Evolutionary conservation across 2,329 filamentous ascomycete species (phyloP).

Genomic region (Cladophialophora carrionii): DNA sequence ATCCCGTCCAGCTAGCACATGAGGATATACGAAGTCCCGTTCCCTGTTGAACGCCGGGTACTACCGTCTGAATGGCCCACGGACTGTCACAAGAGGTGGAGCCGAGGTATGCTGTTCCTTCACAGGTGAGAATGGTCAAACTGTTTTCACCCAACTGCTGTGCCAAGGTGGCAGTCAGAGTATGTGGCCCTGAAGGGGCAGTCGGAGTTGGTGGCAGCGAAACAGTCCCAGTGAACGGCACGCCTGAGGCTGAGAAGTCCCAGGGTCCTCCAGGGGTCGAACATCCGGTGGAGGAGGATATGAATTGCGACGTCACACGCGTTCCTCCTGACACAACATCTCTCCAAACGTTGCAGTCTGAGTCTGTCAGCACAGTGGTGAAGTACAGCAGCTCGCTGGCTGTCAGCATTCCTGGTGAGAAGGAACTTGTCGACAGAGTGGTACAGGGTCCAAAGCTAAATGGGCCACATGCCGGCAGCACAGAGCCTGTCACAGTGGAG

Average conservation of each 20-base stretch:
- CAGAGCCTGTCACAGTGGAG: not conserved
- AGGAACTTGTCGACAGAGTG: not conserved
- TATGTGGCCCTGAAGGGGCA: not conserved
- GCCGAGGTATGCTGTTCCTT: not conserved
- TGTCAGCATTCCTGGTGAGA: too few species aligned
- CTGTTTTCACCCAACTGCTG: not conserved
- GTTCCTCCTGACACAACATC: too few species aligned
- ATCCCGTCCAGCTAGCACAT: not conserved
- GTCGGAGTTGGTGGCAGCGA: not conserved
- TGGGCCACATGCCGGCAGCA: slow-evolving; percentile 1
- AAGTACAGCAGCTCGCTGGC: too few species aligned
- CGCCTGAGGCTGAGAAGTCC: too few species aligned
- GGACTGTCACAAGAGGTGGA: not conserved
- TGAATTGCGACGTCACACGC: too few species aligned
- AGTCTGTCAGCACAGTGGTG: too few species aligned
- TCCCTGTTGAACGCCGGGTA: not conserved
- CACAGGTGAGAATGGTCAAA: not conserved
- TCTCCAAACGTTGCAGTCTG: too few species aligned
- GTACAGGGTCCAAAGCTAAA: not conserved
- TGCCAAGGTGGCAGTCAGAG: not conserved
- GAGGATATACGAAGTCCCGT: not conserved
- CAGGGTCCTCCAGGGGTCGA: too few species aligned
- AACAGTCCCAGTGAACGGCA: too few species aligned
- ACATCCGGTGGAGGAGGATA: too few species aligned
- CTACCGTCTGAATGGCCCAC: not conserved